Conservation (phyloP, 2,329 filamentous ascomycete species). For the Phoma sp. region DNA sequence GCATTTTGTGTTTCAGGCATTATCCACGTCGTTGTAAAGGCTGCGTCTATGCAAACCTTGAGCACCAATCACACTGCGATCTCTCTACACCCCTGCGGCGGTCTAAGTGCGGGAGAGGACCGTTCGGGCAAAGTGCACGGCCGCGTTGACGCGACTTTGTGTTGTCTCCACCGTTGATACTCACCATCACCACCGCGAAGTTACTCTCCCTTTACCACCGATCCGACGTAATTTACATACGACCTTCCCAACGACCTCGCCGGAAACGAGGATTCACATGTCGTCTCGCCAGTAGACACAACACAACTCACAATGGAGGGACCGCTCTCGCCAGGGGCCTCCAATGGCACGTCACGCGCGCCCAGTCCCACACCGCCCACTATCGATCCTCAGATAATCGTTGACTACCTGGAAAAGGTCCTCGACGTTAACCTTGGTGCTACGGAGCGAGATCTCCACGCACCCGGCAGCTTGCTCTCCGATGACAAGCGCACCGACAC, state of each 20-base stretch:
- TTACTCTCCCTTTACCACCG: not conserved
- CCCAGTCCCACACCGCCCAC: conserved; percentile 48
- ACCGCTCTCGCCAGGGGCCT: conserved; percentile 50
- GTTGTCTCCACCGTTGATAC: conserved; percentile 27
- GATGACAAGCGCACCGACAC: conserved; percentile 77
- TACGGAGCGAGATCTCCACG: conserved; percentile 77
- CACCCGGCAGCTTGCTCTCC: conserved; percentile 82
- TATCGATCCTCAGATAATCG: conserved; percentile 57
- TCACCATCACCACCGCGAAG: conserved; percentile 28
- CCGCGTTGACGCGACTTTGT: conserved; percentile 24
- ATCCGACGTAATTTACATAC: not conserved
- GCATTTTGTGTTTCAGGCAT: conserved; percentile 7
- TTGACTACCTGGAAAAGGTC: conserved; percentile 58
- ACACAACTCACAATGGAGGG: conserved; percentile 50
- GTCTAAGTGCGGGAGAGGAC: conserved; percentile 24
- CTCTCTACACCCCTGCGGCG: conserved; percentile 32
- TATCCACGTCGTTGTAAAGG: conserved; percentile 4
- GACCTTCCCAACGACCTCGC: conserved; percentile 14
- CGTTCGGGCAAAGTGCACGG: conserved; percentile 19
- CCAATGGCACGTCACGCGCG: conserved; percentile 49
- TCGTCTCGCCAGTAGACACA: conserved; percentile 33
- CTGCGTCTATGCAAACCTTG: not conserved
- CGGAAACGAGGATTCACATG: conserved; percentile 42
- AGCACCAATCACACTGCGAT: conserved; percentile 30
- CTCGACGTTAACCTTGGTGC: conserved; percentile 59